Conservation (phyloP, 1,284 basidiomycete species). For the Ceratobasidium sp. region DNA sequence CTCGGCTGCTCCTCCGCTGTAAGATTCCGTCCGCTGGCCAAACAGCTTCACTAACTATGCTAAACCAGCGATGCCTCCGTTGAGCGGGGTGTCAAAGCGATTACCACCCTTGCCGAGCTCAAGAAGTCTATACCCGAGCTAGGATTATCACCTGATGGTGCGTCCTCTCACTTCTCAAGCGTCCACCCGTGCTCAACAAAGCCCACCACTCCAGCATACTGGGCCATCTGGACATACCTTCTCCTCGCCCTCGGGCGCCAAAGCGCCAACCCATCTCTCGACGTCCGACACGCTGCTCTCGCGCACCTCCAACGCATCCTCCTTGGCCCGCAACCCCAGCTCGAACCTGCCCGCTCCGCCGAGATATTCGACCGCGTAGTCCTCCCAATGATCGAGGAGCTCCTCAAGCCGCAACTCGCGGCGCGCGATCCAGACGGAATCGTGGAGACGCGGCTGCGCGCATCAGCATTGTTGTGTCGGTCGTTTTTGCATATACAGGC, state of each 20-base stretch:
- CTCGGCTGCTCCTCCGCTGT: constrained; percentile 48
- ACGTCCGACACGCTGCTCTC: constrained; percentile 86
- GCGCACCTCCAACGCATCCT: constrained; percentile 86
- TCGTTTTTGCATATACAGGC: constrained; percentile 90
- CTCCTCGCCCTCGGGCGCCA: constrained; percentile 81
- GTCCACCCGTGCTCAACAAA: constrained; percentile 21
- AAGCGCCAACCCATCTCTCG: constrained; percentile 82
- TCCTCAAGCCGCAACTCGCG: constrained; percentile 84
- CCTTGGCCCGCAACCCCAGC: constrained; percentile 71
- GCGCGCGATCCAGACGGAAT: constrained; percentile 84
- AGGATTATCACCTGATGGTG: constrained; percentile 61
- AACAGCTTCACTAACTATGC: constrained; percentile 50
- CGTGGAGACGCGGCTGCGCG: constrained; percentile 86
- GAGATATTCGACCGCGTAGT: constrained; percentile 85
- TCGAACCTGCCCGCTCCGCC: constrained; percentile 53
- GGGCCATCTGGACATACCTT: constrained; percentile 79
- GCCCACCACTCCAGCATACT: constrained; percentile 68
- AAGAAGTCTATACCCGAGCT: constrained; percentile 68
- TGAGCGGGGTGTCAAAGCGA: constrained; percentile 79
- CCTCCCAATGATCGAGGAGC: constrained; percentile 91
- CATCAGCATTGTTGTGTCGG: constrained; percentile 89
- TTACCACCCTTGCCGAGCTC: constrained; percentile 79
- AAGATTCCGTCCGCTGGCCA: constrained; percentile 49
- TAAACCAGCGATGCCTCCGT: constrained; percentile 69
- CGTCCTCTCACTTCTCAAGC: constrained; percentile 44